Evolutionary conservation across 1,139 yeast species (phyloP).

Genomic region (Kurtzmaniella natalensis): DNA sequence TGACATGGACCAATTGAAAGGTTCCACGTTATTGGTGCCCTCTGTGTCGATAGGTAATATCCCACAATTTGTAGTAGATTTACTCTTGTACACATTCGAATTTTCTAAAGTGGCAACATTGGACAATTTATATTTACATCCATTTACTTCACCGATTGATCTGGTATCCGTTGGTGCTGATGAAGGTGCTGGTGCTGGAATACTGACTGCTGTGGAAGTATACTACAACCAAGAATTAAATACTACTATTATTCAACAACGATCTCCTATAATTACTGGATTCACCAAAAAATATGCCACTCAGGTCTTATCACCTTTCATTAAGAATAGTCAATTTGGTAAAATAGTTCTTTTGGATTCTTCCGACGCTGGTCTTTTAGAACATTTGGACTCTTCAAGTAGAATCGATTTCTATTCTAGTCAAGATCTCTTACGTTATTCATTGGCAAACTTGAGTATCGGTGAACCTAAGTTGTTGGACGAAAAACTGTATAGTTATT

Average conservation of each 20-base stretch:
- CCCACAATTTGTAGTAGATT: constrained; percentile 78
- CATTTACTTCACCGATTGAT: constrained; percentile 82
- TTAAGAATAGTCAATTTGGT: constrained; percentile 33
- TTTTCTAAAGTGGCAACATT: constrained; percentile 51
- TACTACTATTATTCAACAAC: constrained; percentile 65
- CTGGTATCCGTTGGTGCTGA: constrained; percentile 16
- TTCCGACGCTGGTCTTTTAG: constrained; percentile 56
- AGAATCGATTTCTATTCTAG: constrained; percentile 27
- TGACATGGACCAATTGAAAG: constrained; percentile 2
- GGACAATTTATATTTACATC: constrained; percentile 62
- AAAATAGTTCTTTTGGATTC: constrained; percentile 65
- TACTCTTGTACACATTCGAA: constrained; percentile 59
- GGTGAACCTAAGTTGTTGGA: constrained; percentile 9
- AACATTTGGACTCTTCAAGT: constrained; percentile 18
- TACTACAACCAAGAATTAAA: constrained; percentile 36
- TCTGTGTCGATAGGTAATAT: constrained; percentile 84
- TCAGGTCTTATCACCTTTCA: constrained; percentile 51
- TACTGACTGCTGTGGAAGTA: constrained; percentile 62
- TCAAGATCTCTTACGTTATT: constrained; percentile 29
- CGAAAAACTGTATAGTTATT: constrained; percentile 10
- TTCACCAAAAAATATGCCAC: constrained; percentile 47
- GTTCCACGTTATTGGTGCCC: constrained; percentile 55
- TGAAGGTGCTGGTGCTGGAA: constrained; percentile 21
- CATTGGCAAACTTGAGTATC: constrained; percentile 28
- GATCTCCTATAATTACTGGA: constrained; percentile 80